A percentile compares a stretch with the other conserved stretches of the same genome.
These are phyloP conservation scores for Stereocaulon alpinum DNA, from an alignment of 495 filamentous ascomycete species.

Conservation along the genomic window DNA sequence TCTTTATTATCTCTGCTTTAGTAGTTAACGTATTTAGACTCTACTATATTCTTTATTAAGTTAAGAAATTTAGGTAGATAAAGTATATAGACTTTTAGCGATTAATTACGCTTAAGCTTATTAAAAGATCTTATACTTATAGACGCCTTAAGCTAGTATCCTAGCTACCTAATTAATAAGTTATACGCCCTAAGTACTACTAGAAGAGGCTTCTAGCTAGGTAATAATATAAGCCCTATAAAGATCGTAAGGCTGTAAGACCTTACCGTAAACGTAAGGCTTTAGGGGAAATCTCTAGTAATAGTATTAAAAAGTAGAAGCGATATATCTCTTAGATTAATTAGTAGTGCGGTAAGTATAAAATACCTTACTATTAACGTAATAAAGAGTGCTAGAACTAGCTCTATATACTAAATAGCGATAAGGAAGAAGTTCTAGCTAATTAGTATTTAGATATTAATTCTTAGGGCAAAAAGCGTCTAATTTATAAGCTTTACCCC, in stretches of 20 bases:
- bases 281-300: not conserved
- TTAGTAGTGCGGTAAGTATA: not conserved
- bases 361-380: not conserved
- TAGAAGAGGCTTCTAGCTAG: not conserved
- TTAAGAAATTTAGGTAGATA: not conserved
- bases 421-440: too few species aligned
- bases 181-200: not conserved
- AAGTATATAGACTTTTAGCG: not conserved
- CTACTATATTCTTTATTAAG: not conserved
- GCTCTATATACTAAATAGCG: too few species aligned
- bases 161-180: not conserved
- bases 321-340: not conserved
- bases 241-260: not conserved
- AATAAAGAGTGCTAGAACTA: too few species aligned
- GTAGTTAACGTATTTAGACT: not conserved
- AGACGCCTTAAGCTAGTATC: not conserved
- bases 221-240: not conserved
- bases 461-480: too few species aligned
- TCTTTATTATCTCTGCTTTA: not conserved
- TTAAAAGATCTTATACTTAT: not conserved
- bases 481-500: too few species aligned
- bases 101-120: not conserved
- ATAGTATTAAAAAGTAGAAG: not conserved
- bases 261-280: not conserved
- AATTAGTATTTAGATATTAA: too few species aligned